Base-by-base conservation (phyloP, 2,329 filamentous ascomycete genomes). In the Diaporthe capsici region DNA sequence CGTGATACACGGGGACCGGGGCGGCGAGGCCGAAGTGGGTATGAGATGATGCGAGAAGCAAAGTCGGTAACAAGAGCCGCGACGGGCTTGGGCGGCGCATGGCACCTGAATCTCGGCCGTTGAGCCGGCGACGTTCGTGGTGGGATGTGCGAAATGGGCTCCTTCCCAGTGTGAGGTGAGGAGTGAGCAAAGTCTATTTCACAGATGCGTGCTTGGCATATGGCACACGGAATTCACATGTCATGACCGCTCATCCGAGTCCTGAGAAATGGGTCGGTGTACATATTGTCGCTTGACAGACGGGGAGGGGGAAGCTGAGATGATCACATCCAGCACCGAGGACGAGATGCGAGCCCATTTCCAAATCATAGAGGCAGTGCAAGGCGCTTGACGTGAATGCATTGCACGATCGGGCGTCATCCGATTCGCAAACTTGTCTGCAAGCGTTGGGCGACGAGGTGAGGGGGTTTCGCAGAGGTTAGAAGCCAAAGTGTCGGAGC, bases 371-470 rank as follows among this genome's bases (percentile, higher is more conserved):
- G 47, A 34, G 67, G 73, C 73, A 34, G 67, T 75, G 55, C 65
- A 72, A 22, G 5, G 20, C 49, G 65, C 49, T 55, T 70, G 47
- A 70, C 20, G 34, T 55, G 47, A 55, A 25, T 70, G 65, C 65
- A 70, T 53, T 55, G 65, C 65, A 28, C 49, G 34, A 70, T 28
- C 31, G 65, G 34, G 53, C 51, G 61, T 57, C 53, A 74, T 57
- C 28, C 58, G 57, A 72, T 25, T 75, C 73, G 73, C 68, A 72
- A 75, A 58, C 57, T 47, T 72, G n/a, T 34, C 73, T 72, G 28
- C 25, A 75, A 72, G 28, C 13, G 58, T 31, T 5, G 49, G 8
- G n/a, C 7, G 31, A 51, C 20, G 22, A 42, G 57, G 58, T 47
- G 68, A 70, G 73, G 71, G 42, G 31, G 67, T 75, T 72, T 61